Evolutionary conservation across 257 asterid genomes (phyloP), one percentile per base, ranked within the genome.

Genomic region (Leonotis leonurus): DNA sequence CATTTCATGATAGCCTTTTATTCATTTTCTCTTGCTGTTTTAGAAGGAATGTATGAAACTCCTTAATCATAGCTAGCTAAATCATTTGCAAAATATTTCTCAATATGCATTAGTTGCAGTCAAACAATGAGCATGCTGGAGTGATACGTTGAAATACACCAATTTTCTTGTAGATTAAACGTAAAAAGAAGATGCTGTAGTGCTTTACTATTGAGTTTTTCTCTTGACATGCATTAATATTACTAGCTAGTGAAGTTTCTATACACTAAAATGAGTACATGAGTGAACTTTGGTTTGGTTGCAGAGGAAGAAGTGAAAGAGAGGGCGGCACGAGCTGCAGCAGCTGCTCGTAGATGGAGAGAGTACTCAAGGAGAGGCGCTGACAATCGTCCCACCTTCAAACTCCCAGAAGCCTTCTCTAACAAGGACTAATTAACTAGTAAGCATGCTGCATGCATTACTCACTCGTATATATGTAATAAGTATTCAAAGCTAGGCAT

Each of bases 291-390:
- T n/a, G 5, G 1, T 22, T 53, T 52, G 50, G 64, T 60, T 72
- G 64, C 90, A 84, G 98, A 88, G 73, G 96, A 83, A 67, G 85
- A 83, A 67, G 82, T 72, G 57, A 78, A 79, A 45, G 95, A 92
- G 79, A 75, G 93, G 73, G 84, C 89, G 2, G 73, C 77, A 20
- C 80, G 93, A 75, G 91, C 97, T 30, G 98, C 98, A 5, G 96
- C 96, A 9, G 99, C 99, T 21, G 78, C 99, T 64, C 93, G 96
- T 20, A 74, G 95, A 73, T 93, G 99, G 99, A 81, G 99, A 72
- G 99, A 93, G 71, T 89, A 93, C 71, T 93, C 99, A 1, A 71
- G 99, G 70, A 79, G 73, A 71, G 96, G 97, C 0, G 85, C 65
- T 0, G 99, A 93, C 69, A 93, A 85, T 51, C 97, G 77, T 50